Base-by-base conservation (phyloP, 2,329 filamentous ascomycete genomes). In the Aphanocladium album region DNA sequence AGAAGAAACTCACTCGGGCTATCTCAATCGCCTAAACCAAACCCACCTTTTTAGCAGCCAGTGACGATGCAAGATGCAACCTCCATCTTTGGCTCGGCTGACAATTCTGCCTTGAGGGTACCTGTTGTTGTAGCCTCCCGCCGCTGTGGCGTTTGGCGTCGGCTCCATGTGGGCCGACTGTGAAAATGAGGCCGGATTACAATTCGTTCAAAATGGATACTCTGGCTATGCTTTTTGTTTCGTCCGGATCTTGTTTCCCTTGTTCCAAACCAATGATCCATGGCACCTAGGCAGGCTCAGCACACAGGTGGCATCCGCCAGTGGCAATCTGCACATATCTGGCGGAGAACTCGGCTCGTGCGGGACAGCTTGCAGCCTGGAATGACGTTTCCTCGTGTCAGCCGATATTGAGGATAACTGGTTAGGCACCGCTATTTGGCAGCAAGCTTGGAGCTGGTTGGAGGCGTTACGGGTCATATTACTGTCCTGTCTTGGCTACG, bases 51-150 rank as follows among this genome's bases (percentile, higher is more conserved):
- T 57, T 37, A 21, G 21, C 35, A 50, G 33, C 55, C 55, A 41
- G 41, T 49, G 11, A 25, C 25, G 9, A 12, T 37, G 55, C 35
- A 5, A 39, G 16, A 30, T 19, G 46, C 23, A 30, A 23, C 23
- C 33, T 50, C 33, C 25, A 39, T 39, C 30, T 30, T 41, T 2
- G 19, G 21, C 33, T 33, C 21, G 55, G 55, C 55, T 57, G 55
- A 57, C 21, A 41, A 57, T 50, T 57, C 55, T 50, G 55, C 55
- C 54, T 49, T 49, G 55, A 57, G 9, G n/a, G 33, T 50, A 16
- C 19, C 35, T 27, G 25, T 39, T 14, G 16, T 49, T 19, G n/a
- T 9, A 35, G 51, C 14, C 30, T 56, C 19, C 52, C 52, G 43
- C 55, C 55, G 46, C 23, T 14, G 35, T 57, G 55, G 55, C 55